phyloP scores from a whole-genome alignment of 768 basidiomycete genomes.

The Auricularia auricula-judae region DNA sequence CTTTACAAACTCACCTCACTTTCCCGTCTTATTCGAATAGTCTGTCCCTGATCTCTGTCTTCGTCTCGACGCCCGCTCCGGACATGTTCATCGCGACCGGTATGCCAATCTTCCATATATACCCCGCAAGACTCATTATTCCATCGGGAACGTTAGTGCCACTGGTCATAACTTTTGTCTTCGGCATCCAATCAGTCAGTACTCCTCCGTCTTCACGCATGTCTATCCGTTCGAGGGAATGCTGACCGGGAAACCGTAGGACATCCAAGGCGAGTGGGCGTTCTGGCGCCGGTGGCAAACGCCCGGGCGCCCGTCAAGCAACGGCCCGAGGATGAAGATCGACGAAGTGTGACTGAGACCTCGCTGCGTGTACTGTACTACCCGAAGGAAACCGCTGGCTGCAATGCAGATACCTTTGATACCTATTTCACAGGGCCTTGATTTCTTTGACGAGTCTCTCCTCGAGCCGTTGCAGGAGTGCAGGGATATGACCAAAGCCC shows the following conservation, averaged over 20 bases:
- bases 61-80: background rate
- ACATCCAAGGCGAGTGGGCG: background rate
- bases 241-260: background rate
- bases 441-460: no score
- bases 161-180: background rate
- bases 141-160: background rate
- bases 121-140: no score
- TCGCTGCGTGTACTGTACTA: no score
- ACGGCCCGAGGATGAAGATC: background rate
- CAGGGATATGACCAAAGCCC: no score
- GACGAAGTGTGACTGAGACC: background rate
- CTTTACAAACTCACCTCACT: no score
- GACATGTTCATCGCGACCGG: background rate
- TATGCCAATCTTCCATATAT: no score
- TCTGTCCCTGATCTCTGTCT: background rate
- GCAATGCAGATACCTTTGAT: no score
- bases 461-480: no score
- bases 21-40: background rate
- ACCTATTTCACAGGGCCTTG: no score
- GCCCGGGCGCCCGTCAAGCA: background rate
- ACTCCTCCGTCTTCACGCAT: background rate
- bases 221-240: no score
- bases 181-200: background rate
- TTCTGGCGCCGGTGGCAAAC: background rate
- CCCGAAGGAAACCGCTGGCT: no score